Evolutionary conservation across 305 asterid genomes (phyloP).

Genomic region (Rubia tinctorum): DNA sequence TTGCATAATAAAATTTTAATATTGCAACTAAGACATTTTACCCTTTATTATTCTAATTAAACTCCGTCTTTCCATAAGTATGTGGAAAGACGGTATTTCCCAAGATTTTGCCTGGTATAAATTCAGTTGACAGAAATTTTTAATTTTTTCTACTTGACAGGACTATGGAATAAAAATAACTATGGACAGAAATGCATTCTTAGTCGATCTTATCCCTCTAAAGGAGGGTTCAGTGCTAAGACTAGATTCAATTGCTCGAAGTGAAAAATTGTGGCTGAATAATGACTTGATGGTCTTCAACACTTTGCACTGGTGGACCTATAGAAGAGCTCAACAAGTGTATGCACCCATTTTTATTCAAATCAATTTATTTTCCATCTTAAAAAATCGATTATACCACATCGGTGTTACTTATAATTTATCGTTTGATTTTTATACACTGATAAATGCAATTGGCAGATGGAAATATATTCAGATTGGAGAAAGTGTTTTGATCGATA

Average conservation of each 20-base stretch:
- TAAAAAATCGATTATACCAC: not conserved
- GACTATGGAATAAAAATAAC: slow-evolving; percentile 22
- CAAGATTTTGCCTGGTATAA: too few species aligned
- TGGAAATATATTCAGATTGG: slow-evolving; percentile 33
- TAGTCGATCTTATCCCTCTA: slow-evolving; percentile 24
- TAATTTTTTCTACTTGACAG: slow-evolving; percentile 2
- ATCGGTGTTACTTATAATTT: too few species aligned
- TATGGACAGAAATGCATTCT: slow-evolving; percentile 19
- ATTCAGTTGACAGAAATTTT: too few species aligned
- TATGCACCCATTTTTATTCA: too few species aligned
- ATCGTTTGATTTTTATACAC: not conserved
- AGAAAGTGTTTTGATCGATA: slow-evolving; percentile 13
- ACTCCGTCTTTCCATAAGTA: too few species aligned
- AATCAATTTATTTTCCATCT: too few species aligned
- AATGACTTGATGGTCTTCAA: slow-evolving; percentile 75
- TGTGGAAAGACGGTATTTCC: too few species aligned
- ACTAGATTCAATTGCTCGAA: slow-evolving; percentile 36
- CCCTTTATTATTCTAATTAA: too few species aligned
- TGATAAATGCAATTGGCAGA: slow-evolving; percentile 9
- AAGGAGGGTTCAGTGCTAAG: slow-evolving; percentile 16
- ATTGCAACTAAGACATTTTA: too few species aligned
- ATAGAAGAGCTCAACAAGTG: slow-evolving; percentile 73
- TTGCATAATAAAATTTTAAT: too few species aligned
- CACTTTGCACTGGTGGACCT: slow-evolving; percentile 97
- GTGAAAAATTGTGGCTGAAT: slow-evolving; percentile 57